A percentile compares a stretch with the other conserved stretches of the same genome.
phyloP scores from a whole-genome alignment of 2,329 filamentous ascomycete species.

The Graphiopsis chlorocephala region DNA sequence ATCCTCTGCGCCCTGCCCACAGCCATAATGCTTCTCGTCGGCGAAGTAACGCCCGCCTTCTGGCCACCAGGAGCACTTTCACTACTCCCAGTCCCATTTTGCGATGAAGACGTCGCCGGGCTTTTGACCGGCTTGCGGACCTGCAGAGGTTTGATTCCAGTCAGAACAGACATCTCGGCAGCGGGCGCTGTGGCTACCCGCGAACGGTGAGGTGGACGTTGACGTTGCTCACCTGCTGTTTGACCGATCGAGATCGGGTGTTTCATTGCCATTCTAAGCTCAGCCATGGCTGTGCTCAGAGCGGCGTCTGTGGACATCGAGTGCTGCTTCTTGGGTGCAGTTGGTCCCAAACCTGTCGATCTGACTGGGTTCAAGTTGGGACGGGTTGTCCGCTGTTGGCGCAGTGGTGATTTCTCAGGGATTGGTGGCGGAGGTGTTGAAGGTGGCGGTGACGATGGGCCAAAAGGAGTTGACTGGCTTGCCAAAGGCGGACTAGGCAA shows the following conservation, averaged over 20 bases:
- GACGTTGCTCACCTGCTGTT: slow-evolving; percentile 14
- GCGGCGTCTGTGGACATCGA: slow-evolving; percentile 9
- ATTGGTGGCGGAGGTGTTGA: slow-evolving; percentile 20
- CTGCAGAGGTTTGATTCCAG: slow-evolving; percentile 14
- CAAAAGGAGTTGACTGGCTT: background rate
- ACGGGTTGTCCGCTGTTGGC: background rate
- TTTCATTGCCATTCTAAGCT: slow-evolving; percentile 14
- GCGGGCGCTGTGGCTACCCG: slow-evolving; percentile 6
- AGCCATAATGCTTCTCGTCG: background rate
- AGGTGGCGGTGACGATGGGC: slow-evolving; percentile 4
- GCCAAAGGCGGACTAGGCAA: slow-evolving; percentile 1
- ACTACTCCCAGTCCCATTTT: slow-evolving; percentile 16
- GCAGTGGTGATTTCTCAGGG: slow-evolving; percentile 20
- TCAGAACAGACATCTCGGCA: slow-evolving; percentile 8
- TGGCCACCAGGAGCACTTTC: background rate
- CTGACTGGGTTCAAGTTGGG: slow-evolving; percentile 5
- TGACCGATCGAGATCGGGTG: slow-evolving; percentile 7
- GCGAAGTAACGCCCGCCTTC: background rate
- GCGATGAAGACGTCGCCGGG: slow-evolving; percentile 13
- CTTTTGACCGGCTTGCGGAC: slow-evolving; percentile 9
- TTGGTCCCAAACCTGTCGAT: background rate
- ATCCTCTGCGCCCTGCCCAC: background rate
- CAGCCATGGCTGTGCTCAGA: slow-evolving; percentile 8
- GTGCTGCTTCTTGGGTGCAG: slow-evolving; percentile 4
- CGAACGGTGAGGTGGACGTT: slow-evolving; percentile 9